Conservation (phyloP, 2,329 filamentous ascomycete species). For the Fulvia fulva region DNA sequence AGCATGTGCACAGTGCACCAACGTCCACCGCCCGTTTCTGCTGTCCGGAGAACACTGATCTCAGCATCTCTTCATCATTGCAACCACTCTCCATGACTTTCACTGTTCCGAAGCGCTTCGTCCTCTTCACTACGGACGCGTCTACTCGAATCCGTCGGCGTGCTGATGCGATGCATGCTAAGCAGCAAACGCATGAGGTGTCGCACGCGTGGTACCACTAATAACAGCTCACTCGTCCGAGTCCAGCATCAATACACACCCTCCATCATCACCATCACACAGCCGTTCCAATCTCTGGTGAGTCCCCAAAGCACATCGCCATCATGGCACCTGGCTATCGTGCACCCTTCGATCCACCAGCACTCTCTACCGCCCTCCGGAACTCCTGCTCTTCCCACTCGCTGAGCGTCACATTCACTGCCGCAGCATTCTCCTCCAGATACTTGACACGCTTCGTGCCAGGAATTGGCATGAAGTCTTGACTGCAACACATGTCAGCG, state of each 20-base stretch:
- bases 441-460: conserved; percentile 33
- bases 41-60: no score
- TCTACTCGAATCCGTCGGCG: no score
- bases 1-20: no score
- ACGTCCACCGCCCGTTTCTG: no score
- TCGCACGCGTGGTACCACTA: no score
- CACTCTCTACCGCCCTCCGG: conserved; percentile 29
- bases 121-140: no score
- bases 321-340: conserved; percentile 30
- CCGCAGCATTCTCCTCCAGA: conserved; percentile 27
- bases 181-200: no score
- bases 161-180: no score
- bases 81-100: no score
- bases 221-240: background rate
- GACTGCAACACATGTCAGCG: conserved; percentile 28
- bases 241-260: background rate
- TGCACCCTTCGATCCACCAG: conserved; percentile 28
- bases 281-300: background rate
- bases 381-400: conserved; percentile 28
- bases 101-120: no score
- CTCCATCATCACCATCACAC: background rate
- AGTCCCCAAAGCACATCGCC: conserved; percentile 26
- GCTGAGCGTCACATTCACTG: conserved; percentile 23
- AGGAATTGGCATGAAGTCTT: conserved; percentile 45
- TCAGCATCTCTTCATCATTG: no score